Evolutionary conservation across 768 basidiomycete species (phyloP).

Genomic region (Tylopilus felleus): DNA sequence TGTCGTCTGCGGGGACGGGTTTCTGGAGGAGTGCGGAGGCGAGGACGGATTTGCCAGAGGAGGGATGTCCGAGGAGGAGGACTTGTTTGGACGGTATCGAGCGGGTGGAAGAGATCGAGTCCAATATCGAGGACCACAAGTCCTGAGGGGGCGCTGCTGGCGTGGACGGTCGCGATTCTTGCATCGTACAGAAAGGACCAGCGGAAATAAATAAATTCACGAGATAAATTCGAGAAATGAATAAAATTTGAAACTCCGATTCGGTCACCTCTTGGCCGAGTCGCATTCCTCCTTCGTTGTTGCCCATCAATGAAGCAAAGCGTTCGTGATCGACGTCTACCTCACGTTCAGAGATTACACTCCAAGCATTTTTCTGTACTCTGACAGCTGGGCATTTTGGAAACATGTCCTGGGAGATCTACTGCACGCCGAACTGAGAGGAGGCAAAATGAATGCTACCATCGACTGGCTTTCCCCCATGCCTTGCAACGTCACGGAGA

Average conservation of each 20-base stretch:
- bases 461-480: too few species aligned
- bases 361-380: too few species aligned
- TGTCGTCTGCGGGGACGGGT: conserved; percentile 47
- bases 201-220: background rate
- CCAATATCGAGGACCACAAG: conserved; percentile 90
- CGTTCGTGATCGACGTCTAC: too few species aligned
- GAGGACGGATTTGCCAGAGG: conserved; percentile 75
- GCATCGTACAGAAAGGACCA: conserved; percentile 26
- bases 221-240: background rate
- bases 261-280: too few species aligned
- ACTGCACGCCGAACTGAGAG: too few species aligned
- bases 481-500: too few species aligned
- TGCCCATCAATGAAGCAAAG: too few species aligned
- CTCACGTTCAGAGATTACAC: too few species aligned
- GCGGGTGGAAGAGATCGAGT: conserved; percentile 78
- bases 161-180: conserved; percentile 56
- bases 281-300: too few species aligned
- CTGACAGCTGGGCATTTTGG: too few species aligned
- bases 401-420: too few species aligned
- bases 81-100: conserved; percentile 86
- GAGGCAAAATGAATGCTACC: too few species aligned
- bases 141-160: conserved; percentile 76
- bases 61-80: conserved; percentile 76
- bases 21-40: conserved; percentile 71
- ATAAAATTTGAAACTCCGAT: conserved; percentile 27